Evolutionary conservation across 169 alveolate species (phyloP).

Genomic region (Babesia gibsoni): DNA sequence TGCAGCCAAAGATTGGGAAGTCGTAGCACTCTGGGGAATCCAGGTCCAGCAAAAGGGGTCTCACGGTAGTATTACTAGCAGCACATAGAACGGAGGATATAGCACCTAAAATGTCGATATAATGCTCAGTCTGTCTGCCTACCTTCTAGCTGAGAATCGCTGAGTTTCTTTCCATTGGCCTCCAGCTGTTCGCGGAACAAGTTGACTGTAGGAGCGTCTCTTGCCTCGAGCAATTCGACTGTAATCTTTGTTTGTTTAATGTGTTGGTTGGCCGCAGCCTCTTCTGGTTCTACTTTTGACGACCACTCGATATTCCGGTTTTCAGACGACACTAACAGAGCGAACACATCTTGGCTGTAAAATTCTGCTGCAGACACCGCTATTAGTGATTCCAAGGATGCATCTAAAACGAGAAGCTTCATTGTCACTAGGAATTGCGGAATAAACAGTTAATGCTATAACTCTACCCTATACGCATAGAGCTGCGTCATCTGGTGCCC

Average conservation of each 20-base stretch:
- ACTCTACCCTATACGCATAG: not conserved
- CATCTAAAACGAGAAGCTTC: constrained; percentile 17
- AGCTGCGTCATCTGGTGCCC: not conserved
- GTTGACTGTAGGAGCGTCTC: not conserved
- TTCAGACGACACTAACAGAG: constrained; percentile 5
- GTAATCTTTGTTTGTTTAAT: not conserved
- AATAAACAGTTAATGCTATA: not conserved
- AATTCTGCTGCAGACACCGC: constrained; percentile 24
- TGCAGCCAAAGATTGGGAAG: constrained; percentile 13
- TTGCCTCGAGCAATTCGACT: not conserved
- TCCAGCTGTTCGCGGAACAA: not conserved
- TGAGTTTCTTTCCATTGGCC: not conserved
- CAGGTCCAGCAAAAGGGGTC: constrained; percentile 12
- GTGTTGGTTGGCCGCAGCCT: not conserved
- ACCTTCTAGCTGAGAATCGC: not conserved
- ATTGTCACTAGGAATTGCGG: not conserved
- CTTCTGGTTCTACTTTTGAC: not conserved
- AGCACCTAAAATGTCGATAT: not conserved
- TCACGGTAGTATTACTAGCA: not conserved
- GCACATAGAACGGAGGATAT: not conserved
- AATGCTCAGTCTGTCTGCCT: not conserved
- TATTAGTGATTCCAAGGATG: constrained; percentile 22
- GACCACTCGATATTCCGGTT: not conserved
- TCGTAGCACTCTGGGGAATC: not conserved
- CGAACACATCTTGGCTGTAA: not conserved